Base-by-base conservation (phyloP, 148 eudicot genomes). In the Chenopodium quinoa region DNA sequence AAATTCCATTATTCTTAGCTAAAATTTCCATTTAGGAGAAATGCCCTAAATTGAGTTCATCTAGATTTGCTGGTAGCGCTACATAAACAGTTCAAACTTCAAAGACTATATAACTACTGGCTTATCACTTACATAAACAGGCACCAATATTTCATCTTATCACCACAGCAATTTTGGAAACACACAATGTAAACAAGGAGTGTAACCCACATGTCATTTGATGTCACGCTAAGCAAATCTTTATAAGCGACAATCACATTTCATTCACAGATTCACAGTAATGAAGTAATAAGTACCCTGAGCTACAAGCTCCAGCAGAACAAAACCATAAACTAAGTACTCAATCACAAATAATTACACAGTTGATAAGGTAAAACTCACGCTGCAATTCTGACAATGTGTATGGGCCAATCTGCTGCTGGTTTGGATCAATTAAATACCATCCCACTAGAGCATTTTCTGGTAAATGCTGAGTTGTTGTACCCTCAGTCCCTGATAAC, bases 401-500 rank as follows among this genome's bases (percentile, higher is more conserved):
- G 79, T 95, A 95, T 46, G 98, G 99, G 54, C 99, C 99, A 80
- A 95, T 73, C 34, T 88, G 93, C 77, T 95, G 93, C 75, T 88
- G 91, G 79, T 83, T 90, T 84, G 88, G 88, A 78, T 88, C 94
- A 52, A 93, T 88, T 66, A 95, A 88, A 79, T 88, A 95, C 99
- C 99, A 95, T 56, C 97, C 97, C 64, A 87, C 83, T 82, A 89
- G 92, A 60, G 87, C 82, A 66, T 44, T 79, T 19, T 76, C 75
- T 7, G 85, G 75, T 58, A 31, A 46, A 79, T 25, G 17, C 48
- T 82, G 76, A 46, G 19, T 78, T n/a, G 20, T 23, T 17, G 65
- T 58, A 37, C 48, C 60, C 52, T 73, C 81, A 27, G 14, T 22
- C 73, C 78, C 85, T 76, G 78, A 63, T 72, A 47, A 77, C 78